Evolutionary conservation across 2,329 filamentous ascomycete genomes (phyloP).

Genomic region (Neurospora sp.): DNA sequence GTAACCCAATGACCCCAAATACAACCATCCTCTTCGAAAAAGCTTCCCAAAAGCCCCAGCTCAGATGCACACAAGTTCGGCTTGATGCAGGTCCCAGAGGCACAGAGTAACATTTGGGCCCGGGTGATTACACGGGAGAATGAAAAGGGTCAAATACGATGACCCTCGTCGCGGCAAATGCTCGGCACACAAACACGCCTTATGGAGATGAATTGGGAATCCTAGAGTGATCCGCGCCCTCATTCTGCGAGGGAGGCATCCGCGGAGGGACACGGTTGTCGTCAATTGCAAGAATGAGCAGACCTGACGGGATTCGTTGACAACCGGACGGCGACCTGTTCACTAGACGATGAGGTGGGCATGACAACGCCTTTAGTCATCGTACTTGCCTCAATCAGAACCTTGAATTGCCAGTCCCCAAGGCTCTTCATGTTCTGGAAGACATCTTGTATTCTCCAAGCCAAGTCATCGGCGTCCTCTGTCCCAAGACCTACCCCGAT

Average conservation of each 20-base stretch:
- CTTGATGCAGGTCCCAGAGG: not conserved
- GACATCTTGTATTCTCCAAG: not conserved
- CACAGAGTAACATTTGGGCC: not conserved
- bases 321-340: not conserved
- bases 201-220: not conserved
- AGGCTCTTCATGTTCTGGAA: not conserved
- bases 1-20: not conserved
- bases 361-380: not conserved
- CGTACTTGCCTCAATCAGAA: not conserved
- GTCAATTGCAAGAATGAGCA: not conserved
- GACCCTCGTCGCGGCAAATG: not conserved
- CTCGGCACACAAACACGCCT: not conserved
- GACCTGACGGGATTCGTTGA: not conserved
- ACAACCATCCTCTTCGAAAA: not conserved
- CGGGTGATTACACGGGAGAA: not conserved
- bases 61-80: not conserved
- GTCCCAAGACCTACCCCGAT: not conserved
- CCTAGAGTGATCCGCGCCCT: not conserved
- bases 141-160: not conserved
- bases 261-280: not conserved
- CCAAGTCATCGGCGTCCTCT: not conserved
- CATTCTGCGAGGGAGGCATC: not conserved
- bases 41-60: not conserved
- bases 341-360: not conserved
- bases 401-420: not conserved